Evolutionary conservation across 2,329 filamentous ascomycete species (phyloP).

Genomic region (Ceratocystis smalleyi): DNA sequence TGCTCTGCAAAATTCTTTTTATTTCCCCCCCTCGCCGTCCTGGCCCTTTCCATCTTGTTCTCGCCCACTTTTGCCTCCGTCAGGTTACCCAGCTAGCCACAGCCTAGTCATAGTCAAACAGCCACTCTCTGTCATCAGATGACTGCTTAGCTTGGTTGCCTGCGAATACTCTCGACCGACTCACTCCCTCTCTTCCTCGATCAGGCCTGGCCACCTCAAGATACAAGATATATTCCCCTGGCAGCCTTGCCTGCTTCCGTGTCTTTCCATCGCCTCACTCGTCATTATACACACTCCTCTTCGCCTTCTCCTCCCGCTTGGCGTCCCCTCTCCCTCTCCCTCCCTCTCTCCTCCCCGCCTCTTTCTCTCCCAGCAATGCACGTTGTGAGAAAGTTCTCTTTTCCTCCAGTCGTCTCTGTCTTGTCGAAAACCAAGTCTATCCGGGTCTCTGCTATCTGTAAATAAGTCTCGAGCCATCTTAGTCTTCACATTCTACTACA

Average conservation of each 20-base stretch:
- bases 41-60: background rate
- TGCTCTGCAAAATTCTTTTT: background rate
- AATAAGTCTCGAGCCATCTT: background rate
- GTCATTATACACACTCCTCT: background rate
- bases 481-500: background rate
- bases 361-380: slow-evolving; percentile 8
- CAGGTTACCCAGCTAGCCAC: slow-evolving; percentile 1
- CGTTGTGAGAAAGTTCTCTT: slow-evolving; percentile 5
- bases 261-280: background rate
- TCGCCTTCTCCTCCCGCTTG: background rate
- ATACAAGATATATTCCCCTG: background rate
- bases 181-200: background rate
- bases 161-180: slow-evolving; percentile 8
- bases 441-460: background rate
- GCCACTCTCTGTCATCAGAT: slow-evolving; percentile 10
- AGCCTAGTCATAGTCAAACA: slow-evolving; percentile 3
- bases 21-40: background rate
- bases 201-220: background rate
- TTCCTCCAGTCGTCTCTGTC: slow-evolving; percentile 14
- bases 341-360: background rate
- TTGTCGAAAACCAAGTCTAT: background rate
- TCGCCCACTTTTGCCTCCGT: background rate
- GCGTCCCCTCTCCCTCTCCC: background rate
- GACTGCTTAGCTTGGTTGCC: slow-evolving; percentile 13
- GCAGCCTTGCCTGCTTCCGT: background rate